Evolutionary conservation across 129 eudicot species (phyloP).

Genomic region (Ambrosia artemisiifolia): DNA sequence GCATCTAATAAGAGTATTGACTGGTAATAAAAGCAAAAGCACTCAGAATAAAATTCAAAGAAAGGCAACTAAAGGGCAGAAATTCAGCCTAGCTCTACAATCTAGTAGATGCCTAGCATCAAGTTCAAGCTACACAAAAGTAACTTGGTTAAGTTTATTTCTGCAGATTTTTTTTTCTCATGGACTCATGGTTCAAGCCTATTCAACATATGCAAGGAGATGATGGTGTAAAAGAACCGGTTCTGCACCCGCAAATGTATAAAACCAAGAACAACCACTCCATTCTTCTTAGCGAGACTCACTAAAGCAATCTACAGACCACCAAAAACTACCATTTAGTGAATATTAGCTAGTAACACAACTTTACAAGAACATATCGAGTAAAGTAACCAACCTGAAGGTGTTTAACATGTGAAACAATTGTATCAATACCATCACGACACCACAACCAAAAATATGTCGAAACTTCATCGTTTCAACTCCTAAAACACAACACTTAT

Average conservation of each 20-base stretch:
- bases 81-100: conserved; percentile 74
- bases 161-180: not conserved
- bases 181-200: conserved; percentile 39
- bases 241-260: conserved; percentile 93
- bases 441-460: conserved; percentile 91
- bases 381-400: conserved; percentile 55
- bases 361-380: not conserved
- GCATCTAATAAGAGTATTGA: too few species aligned
- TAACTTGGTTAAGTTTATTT: conserved; percentile 1
- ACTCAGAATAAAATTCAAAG: too few species aligned
- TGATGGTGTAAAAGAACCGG: conserved; percentile 94
- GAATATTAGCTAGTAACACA: not conserved
- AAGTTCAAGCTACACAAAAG: conserved; percentile 80
- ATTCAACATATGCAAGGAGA: conserved; percentile 85
- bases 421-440: conserved; percentile 66
- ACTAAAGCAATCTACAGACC: conserved; percentile 59
- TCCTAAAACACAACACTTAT: conserved; percentile 2
- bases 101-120: conserved; percentile 81
- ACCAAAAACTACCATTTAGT: not conserved
- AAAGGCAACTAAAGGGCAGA: too few species aligned
- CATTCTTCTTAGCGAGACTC: conserved; percentile 66
- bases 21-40: too few species aligned
- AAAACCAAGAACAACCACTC: conserved; percentile 92
- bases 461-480: conserved; percentile 83
- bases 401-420: conserved; percentile 40